Conservation (phyloP, 2,329 filamentous ascomycete genomes). For the Phialophora verrucosa region DNA sequence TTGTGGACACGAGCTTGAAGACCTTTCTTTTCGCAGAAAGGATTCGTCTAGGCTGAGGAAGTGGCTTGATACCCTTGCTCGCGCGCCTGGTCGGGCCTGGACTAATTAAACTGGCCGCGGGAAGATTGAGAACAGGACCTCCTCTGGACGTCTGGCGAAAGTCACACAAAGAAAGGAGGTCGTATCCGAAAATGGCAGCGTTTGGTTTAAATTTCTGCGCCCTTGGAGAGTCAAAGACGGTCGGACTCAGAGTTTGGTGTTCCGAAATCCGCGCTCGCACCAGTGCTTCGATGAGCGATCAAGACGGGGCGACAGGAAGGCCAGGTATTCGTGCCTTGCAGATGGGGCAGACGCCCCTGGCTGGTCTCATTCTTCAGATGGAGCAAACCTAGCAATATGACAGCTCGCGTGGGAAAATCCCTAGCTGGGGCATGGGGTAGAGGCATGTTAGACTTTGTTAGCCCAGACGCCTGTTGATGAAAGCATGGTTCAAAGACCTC, state of each 20-base stretch:
- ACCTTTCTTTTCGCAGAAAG: neutral
- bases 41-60: neutral
- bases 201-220: neutral
- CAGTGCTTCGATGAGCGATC: neutral
- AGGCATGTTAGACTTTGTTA: neutral
- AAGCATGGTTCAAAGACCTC: neutral
- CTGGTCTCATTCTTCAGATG: neutral
- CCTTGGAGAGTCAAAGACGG: neutral
- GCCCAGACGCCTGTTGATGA: neutral
- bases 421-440: slow-evolving; percentile 3
- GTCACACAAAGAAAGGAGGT: neutral
- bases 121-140: neutral
- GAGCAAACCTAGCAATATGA: neutral
- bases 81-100: neutral
- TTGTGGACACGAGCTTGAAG: neutral
- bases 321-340: slow-evolving; percentile 15
- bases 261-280: neutral
- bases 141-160: neutral
- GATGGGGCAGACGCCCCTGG: neutral
- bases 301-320: neutral
- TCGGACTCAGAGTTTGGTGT: neutral
- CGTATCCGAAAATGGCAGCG: slow-evolving; percentile 4
- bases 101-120: neutral
- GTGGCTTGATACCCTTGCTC: neutral
- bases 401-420: slow-evolving; percentile 4